These are phyloP conservation scores for Panicum virgatum DNA, from an alignment of 202 grass and related monocot genomes.

Conservation along the genomic window DNA sequence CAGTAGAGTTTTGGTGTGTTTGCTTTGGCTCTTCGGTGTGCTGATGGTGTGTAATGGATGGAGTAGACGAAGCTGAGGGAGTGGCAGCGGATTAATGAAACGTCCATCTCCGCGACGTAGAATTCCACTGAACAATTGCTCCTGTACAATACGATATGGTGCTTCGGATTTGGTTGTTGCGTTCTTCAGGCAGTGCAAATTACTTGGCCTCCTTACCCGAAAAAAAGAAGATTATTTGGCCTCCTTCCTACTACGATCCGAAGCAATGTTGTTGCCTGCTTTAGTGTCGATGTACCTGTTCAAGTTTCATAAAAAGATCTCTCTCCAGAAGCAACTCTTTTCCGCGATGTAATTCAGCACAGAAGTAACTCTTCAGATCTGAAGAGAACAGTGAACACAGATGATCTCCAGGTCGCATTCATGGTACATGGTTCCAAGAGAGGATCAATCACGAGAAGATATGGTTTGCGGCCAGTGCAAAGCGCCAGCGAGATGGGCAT, in stretches of 20 bases:
- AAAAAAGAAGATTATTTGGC: not conserved
- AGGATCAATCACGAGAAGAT: not conserved
- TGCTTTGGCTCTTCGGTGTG: slow-evolving; percentile 14
- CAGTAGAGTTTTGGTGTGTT: not conserved
- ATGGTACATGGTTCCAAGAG: not conserved
- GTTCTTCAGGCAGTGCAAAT: not conserved
- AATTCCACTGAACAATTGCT: slow-evolving; percentile 53
- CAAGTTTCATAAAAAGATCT: not conserved
- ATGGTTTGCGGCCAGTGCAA: not conserved
- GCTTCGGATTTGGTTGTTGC: not conserved
- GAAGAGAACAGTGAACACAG: not conserved
- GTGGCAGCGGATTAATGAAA: slow-evolving; percentile 60
- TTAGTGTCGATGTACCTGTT: not conserved
- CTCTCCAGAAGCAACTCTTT: no score
- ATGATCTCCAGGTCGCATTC: not conserved
- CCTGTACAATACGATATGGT: not conserved
- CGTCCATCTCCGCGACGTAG: slow-evolving; percentile 56
- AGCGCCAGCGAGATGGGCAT: not conserved
- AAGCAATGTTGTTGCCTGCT: not conserved
- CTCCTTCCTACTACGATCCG: not conserved
- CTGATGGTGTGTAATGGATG: not conserved
- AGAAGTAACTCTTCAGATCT: not conserved
- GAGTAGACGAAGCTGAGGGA: slow-evolving; percentile 38
- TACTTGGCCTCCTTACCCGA: not conserved
- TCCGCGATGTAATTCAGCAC: no score